Conservation (phyloP, 2,329 filamentous ascomycete genomes). For the Sphaerulina populicola region DNA sequence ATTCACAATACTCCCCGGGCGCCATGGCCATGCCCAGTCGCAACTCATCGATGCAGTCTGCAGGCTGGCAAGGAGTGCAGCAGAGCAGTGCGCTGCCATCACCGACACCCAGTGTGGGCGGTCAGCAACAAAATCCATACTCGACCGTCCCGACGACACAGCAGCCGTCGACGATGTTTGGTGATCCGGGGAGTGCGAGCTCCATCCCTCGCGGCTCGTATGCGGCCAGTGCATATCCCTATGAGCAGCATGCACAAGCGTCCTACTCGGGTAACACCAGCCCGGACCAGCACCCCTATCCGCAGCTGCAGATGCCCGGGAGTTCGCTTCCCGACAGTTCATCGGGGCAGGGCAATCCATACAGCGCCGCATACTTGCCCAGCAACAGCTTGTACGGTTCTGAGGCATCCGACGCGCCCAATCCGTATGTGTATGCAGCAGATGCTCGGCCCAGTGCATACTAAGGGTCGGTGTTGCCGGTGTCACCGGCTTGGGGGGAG, state of each 20-base stretch:
- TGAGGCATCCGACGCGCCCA: constrained; percentile 4
- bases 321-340: constrained; percentile 10
- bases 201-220: constrained; percentile 15
- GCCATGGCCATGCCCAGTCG: constrained; percentile 12
- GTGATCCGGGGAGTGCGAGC: constrained; percentile 17
- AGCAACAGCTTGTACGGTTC: constrained; percentile 2
- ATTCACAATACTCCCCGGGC: constrained; percentile 15
- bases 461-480: background rate
- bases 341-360: constrained; percentile 10
- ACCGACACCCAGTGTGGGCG: constrained; percentile 13
- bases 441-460: constrained; percentile 1
- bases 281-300: constrained; percentile 3
- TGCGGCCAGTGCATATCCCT: constrained; percentile 11
- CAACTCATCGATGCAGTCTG: constrained; percentile 10
- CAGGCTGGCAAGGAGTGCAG: constrained; percentile 2
- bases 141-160: constrained; percentile 2
- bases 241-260: constrained; percentile 11
- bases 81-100: constrained; percentile 16
- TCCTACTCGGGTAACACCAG: constrained; percentile 6
- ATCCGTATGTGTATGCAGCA: constrained; percentile 5
- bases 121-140: constrained; percentile 14
- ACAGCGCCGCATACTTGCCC: constrained; percentile 10
- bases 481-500: background rate
- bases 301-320: constrained; percentile 13
- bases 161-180: constrained; percentile 15